phyloP scores from a whole-genome alignment of 139 green algal genomes.

The Micromonas pusilla region DNA sequence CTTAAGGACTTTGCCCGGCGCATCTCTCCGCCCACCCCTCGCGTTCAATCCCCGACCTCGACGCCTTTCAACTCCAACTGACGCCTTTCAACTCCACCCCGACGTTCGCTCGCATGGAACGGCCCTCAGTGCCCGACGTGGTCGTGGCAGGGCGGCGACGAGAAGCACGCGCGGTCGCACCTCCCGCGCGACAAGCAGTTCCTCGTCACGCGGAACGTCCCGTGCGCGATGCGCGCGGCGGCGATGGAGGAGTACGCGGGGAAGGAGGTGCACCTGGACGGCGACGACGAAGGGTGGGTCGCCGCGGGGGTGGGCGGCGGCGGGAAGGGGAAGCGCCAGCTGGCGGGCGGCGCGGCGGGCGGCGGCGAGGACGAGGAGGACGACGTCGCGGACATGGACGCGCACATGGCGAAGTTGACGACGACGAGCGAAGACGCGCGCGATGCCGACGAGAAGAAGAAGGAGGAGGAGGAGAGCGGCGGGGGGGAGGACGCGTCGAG shows the following conservation, averaged over 20 bases:
- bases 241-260: conserved; percentile 24
- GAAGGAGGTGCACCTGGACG: background rate
- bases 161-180: background rate
- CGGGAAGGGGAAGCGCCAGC: background rate
- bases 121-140: conserved; percentile 50
- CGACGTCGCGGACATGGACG: background rate
- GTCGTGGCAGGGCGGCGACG: conserved; percentile 33
- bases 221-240: conserved; percentile 30
- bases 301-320: background rate
- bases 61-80: too few relatives aligned
- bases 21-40: too few relatives aligned
- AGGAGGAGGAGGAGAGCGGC: background rate
- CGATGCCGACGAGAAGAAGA: background rate
- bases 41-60: too few relatives aligned
- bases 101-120: too few relatives aligned
- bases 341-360: background rate
- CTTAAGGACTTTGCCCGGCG: too few relatives aligned
- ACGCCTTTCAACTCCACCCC: too few relatives aligned
- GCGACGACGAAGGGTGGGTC: conserved; percentile 24
- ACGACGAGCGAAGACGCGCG: background rate
- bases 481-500: background rate
- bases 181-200: conserved; percentile 37
- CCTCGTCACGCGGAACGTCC: conserved; percentile 35
- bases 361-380: background rate
- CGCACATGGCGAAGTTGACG: too few relatives aligned